Evolutionary conservation across 441 rosid species (phyloP).

Genomic region (Geranium incanum): DNA sequence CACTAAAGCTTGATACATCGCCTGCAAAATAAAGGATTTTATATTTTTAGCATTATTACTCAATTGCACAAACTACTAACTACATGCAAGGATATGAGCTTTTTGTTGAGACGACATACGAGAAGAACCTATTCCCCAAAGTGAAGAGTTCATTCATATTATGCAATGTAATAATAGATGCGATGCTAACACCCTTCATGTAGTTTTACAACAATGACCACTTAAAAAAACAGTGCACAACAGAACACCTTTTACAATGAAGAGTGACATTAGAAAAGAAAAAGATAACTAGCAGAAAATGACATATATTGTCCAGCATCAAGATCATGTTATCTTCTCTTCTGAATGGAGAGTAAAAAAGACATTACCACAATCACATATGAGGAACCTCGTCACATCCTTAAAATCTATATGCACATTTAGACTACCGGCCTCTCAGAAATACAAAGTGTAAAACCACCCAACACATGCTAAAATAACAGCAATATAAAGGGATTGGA

Average conservation of each 20-base stretch:
- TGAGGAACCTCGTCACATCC: too few species aligned
- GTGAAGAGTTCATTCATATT: not conserved
- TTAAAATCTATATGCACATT: too few species aligned
- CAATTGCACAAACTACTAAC: slow-evolving; percentile 1
- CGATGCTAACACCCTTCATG: not conserved
- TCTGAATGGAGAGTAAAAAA: too few species aligned
- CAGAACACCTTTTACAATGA: too few species aligned
- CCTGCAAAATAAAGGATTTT: slow-evolving; percentile 32
- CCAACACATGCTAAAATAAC: not conserved
- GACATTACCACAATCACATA: too few species aligned
- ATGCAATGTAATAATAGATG: not conserved
- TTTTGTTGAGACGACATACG: not conserved
- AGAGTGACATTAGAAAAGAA: too few species aligned
- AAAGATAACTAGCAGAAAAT: too few species aligned
- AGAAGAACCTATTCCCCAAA: too few species aligned
- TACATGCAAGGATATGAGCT: not conserved
- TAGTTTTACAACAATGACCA: not conserved
- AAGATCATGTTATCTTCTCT: too few species aligned
- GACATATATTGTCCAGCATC: too few species aligned
- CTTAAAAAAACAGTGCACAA: too few species aligned
- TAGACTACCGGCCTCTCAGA: too few species aligned
- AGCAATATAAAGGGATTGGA: not conserved
- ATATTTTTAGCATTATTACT: not conserved
- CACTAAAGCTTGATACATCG: slow-evolving; percentile 48
- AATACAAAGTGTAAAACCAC: not conserved